Conservation (phyloP, 164 flowering plant species). For the Tetracentron sinense region DNA sequence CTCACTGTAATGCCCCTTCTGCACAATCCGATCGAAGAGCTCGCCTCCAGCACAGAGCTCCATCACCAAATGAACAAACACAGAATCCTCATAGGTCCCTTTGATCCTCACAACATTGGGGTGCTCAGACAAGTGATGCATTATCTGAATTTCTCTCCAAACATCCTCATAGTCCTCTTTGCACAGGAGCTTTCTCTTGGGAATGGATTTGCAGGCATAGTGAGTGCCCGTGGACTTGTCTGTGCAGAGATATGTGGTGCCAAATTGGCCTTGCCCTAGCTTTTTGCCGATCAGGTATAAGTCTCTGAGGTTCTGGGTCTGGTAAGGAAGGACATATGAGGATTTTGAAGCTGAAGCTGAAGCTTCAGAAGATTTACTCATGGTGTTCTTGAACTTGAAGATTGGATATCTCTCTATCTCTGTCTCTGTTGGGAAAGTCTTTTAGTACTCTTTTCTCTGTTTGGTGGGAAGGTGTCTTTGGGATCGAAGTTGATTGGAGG, state of each 20-base stretch:
- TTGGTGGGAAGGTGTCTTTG: no score
- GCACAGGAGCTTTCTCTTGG: constrained; percentile 74
- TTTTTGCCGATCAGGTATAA: constrained; percentile 66
- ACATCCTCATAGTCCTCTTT: constrained; percentile 84
- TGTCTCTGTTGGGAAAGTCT: not conserved
- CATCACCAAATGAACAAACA: constrained; percentile 87
- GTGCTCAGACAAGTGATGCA: constrained; percentile 89
- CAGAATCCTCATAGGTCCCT: constrained; percentile 75
- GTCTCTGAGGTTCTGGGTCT: constrained; percentile 59
- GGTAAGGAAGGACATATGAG: constrained; percentile 58
- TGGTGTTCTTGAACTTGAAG: constrained; percentile 12
- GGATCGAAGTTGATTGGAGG: no score
- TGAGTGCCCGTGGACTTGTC: constrained; percentile 45
- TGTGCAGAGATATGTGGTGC: constrained; percentile 73
- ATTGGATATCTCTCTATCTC: not conserved
- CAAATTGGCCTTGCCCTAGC: constrained; percentile 91
- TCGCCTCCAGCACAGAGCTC: constrained; percentile 91
- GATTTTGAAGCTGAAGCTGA: constrained; percentile 25
- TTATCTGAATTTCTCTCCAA: constrained; percentile 92
- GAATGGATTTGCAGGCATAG: constrained; percentile 86
- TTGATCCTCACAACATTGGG: constrained; percentile 70
- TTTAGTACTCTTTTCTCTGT: not conserved
- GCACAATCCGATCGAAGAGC: constrained; percentile 81
- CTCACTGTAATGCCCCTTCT: constrained; percentile 83
- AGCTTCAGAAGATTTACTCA: constrained; percentile 28